phyloP scores from a whole-genome alignment of 1,139 yeast species.

The Sugiyamaella grinbergsii region DNA sequence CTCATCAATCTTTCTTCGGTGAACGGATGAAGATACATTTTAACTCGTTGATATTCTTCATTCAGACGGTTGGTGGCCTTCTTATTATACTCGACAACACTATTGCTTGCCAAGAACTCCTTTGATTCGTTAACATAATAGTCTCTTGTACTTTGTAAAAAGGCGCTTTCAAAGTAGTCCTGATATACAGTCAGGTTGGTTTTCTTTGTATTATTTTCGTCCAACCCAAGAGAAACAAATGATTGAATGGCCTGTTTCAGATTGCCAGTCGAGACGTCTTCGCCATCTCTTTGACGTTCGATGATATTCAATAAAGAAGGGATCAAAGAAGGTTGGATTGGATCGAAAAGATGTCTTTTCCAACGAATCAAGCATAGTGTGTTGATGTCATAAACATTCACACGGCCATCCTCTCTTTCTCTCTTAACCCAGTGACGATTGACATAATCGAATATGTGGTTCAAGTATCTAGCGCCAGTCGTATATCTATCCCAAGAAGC shows the following conservation, averaged over 20 bases:
- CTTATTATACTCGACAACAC: constrained; percentile 87
- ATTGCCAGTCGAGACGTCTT: constrained; percentile 65
- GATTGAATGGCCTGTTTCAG: constrained; percentile 81
- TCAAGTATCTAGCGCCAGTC: constrained; percentile 87
- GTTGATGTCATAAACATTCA: constrained; percentile 87
- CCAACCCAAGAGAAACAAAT: constrained; percentile 56
- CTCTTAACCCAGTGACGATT: constrained; percentile 98
- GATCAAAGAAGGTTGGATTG: constrained; percentile 61
- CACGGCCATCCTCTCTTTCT: constrained; percentile 93
- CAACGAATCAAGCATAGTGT: constrained; percentile 85
- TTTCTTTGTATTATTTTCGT: constrained; percentile 69
- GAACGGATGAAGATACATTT: constrained; percentile 81
- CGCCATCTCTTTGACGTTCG: constrained; percentile 76
- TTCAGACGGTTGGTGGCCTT: constrained; percentile 80
- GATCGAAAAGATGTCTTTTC: constrained; percentile 79
- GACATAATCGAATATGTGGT: constrained; percentile 93
- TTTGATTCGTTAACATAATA: constrained; percentile 74
- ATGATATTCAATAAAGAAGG: constrained; percentile 75
- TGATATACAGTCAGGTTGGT: constrained; percentile 81
- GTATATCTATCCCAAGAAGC: constrained; percentile 86
- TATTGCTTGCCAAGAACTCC: constrained; percentile 65
- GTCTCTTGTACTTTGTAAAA: constrained; percentile 69
- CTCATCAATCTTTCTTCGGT: constrained; percentile 77
- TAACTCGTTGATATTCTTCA: constrained; percentile 80
- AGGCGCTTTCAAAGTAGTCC: constrained; percentile 73